These are phyloP conservation scores for Mycena leptocephala DNA, from an alignment of 768 basidiomycete species.

Conservation along the genomic window DNA sequence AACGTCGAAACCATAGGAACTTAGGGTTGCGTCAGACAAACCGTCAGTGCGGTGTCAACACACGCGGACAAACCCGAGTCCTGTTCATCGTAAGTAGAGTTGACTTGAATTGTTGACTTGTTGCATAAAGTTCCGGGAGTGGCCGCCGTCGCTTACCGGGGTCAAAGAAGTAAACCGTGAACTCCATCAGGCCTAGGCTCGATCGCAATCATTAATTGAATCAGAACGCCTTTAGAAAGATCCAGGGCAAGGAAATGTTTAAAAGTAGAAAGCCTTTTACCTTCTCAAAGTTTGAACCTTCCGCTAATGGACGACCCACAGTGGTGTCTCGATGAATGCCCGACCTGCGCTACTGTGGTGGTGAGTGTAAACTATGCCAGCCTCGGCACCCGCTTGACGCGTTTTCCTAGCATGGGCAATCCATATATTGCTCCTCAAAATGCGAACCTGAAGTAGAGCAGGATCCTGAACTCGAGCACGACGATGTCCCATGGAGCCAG, in stretches of 20 bases:
- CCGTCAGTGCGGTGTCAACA: background rate
- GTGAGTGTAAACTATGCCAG: conserved; percentile 5
- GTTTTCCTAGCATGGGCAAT: conserved; percentile 15
- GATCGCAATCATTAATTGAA: conserved; percentile 14
- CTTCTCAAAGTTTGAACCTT: background rate
- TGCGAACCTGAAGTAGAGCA: conserved; percentile 27
- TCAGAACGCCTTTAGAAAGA: conserved; percentile 15
- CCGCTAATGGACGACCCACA: conserved; percentile 28
- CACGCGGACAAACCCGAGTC: too few relatives aligned
- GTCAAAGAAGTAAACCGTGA: conserved; percentile 9
- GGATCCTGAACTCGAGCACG: background rate
- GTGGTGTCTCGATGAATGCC: conserved; percentile 36
- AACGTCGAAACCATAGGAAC: conserved; percentile 2
- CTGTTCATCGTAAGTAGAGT: too few relatives aligned
- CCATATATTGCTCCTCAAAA: conserved; percentile 29
- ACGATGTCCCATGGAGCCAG: conserved; percentile 1
- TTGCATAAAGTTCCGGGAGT: background rate
- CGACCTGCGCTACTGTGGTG: conserved; percentile 31
- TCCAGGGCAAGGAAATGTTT: background rate
- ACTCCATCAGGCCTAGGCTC: conserved; percentile 21
- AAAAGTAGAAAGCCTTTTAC: conserved; percentile 6
- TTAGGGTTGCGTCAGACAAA: background rate
- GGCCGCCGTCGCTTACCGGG: conserved; percentile 3
- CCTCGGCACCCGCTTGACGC: background rate
- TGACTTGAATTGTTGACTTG: background rate